Conservation (phyloP, 106 monocot genomes). For the Posidonia australis region DNA sequence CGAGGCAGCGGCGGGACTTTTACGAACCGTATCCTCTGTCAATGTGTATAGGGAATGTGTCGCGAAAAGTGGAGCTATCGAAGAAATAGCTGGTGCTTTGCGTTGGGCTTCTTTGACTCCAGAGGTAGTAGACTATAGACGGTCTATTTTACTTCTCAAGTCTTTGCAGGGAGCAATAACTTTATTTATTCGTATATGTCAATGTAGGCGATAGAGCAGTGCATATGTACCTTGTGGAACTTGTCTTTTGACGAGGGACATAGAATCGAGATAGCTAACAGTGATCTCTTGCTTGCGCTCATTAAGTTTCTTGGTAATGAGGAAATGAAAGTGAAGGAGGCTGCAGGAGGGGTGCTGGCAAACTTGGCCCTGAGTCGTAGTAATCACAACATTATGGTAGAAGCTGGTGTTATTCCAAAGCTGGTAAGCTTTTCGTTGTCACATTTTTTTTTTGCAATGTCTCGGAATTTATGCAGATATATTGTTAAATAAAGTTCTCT, state of each 20-base stretch:
- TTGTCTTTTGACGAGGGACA: conserved; percentile 56
- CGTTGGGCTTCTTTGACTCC: conserved; percentile 9
- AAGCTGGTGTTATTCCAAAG: conserved; percentile 67
- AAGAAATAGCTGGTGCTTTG: conserved; percentile 52
- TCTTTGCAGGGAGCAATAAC: neutral
- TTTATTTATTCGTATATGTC: neutral
- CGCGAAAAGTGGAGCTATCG: conserved; percentile 57
- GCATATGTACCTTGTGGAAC: conserved; percentile 65
- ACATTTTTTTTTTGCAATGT: neutral
- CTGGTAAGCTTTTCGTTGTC: conserved; percentile 35
- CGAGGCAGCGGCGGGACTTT: conserved; percentile 80
- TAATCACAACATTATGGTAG: conserved; percentile 50
- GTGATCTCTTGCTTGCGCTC: conserved; percentile 40
- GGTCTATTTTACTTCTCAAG: neutral
- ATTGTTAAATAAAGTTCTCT: neutral
- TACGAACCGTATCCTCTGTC: conserved; percentile 52
- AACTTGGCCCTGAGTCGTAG: conserved; percentile 51
- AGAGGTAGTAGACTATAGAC: neutral
- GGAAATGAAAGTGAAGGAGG: conserved; percentile 77
- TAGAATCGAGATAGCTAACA: conserved; percentile 38
- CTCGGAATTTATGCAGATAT: neutral
- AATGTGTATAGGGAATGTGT: conserved; percentile 49
- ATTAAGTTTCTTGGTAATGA: conserved; percentile 70
- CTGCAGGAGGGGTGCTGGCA: conserved; percentile 64
- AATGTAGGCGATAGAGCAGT: conserved; percentile 66